A percentile compares a stretch with the other conserved stretches of the same genome.
These are phyloP conservation scores for Starmera quercuum DNA, from an alignment of 805 yeast genomes.

Conservation along the genomic window DNA sequence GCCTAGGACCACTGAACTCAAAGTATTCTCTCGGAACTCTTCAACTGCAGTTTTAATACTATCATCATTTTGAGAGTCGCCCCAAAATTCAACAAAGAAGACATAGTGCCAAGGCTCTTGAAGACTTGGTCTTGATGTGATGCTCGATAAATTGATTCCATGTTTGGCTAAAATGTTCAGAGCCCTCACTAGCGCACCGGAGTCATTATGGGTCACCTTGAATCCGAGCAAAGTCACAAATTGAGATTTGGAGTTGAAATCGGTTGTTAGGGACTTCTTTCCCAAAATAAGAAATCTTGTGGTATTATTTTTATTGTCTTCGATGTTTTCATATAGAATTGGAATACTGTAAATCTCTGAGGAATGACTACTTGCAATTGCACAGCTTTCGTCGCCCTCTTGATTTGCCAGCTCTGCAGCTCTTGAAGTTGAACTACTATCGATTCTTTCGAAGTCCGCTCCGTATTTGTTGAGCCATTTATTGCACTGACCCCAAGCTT, in stretches of 20 bases:
- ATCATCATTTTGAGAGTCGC: slow-evolving; percentile 25
- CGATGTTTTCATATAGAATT: slow-evolving; percentile 47
- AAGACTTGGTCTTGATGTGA: slow-evolving; percentile 71
- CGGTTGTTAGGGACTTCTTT: slow-evolving; percentile 17
- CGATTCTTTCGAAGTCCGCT: slow-evolving; percentile 41
- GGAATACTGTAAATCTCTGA: slow-evolving; percentile 52
- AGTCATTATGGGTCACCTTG: slow-evolving; percentile 53
- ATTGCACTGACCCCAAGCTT: slow-evolving; percentile 92
- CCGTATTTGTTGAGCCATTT: slow-evolving; percentile 38
- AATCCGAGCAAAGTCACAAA: slow-evolving; percentile 54
- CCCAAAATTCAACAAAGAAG: slow-evolving; percentile 68
- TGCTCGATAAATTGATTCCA: slow-evolving; percentile 58
- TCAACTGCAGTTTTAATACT: slow-evolving; percentile 27
- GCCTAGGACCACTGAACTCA: slow-evolving; percentile 53
- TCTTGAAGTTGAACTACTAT: slow-evolving; percentile 72
- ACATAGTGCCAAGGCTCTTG: slow-evolving; percentile 70
- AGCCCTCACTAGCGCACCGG: slow-evolving; percentile 70
- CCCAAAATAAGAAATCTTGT: slow-evolving; percentile 78
- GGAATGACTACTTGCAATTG: slow-evolving; percentile 69
- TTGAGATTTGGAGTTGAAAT: slow-evolving; percentile 1
- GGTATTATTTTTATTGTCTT: slow-evolving; percentile 69
- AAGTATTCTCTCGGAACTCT: slow-evolving; percentile 36
- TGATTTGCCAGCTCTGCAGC: slow-evolving; percentile 64
- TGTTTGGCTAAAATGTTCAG: slow-evolving; percentile 47
- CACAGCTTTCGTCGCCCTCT: slow-evolving; percentile 42